Evolutionary conservation across 139 green algal genomes (phyloP).

Genomic region (Marvania coccoides): DNA sequence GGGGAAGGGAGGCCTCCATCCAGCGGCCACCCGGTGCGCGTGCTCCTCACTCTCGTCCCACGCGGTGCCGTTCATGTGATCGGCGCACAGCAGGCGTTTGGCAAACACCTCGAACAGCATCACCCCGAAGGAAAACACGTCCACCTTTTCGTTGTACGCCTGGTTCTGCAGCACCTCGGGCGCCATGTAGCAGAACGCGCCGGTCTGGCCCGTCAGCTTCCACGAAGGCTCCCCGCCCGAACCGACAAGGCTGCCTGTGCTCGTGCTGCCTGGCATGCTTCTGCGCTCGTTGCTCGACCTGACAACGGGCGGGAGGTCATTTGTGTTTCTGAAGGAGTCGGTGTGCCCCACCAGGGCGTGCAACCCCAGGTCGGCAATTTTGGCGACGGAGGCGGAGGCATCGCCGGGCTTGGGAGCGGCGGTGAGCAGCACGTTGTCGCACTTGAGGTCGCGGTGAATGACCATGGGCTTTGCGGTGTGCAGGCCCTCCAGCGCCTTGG

Average conservation of each 20-base stretch:
- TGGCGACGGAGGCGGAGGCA: background rate
- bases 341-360: background rate
- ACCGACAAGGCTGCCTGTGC: background rate
- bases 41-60: background rate
- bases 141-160: constrained; percentile 54
- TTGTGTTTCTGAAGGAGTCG: no score
- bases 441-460: constrained; percentile 72
- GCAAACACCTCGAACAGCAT: constrained; percentile 46
- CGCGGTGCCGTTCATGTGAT: background rate
- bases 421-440: constrained; percentile 64
- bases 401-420: constrained; percentile 17
- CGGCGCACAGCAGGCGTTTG: background rate
- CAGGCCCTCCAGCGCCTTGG: background rate
- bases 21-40: background rate
- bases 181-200: constrained; percentile 47
- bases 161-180: constrained; percentile 51
- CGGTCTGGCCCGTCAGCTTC: constrained; percentile 76
- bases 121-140: constrained; percentile 47
- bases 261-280: background rate
- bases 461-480: constrained; percentile 16
- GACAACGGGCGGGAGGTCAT: no score
- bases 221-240: constrained; percentile 18
- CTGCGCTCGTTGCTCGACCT: no score
- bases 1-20: background rate
- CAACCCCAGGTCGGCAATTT: background rate